These are phyloP conservation scores for Lonicera japonica DNA, from an alignment of 129 eudicot genomes.

Conservation along the genomic window DNA sequence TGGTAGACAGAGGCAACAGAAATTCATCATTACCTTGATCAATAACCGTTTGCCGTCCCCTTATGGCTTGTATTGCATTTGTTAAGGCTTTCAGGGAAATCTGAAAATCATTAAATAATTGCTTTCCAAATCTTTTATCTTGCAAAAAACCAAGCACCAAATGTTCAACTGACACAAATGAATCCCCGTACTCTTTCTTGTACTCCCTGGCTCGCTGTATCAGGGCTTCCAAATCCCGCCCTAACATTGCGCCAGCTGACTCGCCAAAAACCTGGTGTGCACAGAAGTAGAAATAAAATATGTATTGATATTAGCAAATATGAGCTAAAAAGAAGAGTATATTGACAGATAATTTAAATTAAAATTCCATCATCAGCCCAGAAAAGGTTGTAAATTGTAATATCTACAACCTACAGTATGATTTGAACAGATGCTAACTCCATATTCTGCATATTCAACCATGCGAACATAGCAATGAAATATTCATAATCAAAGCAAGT, in stretches of 20 bases:
- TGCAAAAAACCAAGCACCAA: slow-evolving; percentile 74
- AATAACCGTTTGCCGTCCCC: slow-evolving; percentile 86
- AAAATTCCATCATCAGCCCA: background rate
- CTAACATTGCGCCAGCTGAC: slow-evolving; percentile 90
- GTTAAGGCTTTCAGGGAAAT: slow-evolving; percentile 51
- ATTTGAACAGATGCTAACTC: background rate
- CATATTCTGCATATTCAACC: no score
- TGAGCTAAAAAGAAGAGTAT: background rate
- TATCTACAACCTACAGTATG: background rate
- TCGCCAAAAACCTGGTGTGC: slow-evolving; percentile 77
- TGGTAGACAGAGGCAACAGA: no score
- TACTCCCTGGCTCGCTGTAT: slow-evolving; percentile 80
- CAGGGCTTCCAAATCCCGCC: slow-evolving; percentile 80
- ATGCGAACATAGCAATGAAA: no score
- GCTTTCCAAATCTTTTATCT: slow-evolving; percentile 86
- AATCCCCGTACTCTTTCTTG: slow-evolving; percentile 88
- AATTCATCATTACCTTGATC: slow-evolving; percentile 64
- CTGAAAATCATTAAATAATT: slow-evolving; percentile 66
- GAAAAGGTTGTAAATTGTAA: background rate
- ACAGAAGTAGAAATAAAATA: background rate
- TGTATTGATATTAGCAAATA: background rate
- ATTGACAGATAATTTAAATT: background rate
- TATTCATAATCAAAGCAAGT: no score
- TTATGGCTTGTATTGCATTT: slow-evolving; percentile 64
- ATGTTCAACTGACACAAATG: slow-evolving; percentile 95